phyloP scores from a whole-genome alignment of 192 early-diverging fungal species.

The Coemansia sp. region DNA sequence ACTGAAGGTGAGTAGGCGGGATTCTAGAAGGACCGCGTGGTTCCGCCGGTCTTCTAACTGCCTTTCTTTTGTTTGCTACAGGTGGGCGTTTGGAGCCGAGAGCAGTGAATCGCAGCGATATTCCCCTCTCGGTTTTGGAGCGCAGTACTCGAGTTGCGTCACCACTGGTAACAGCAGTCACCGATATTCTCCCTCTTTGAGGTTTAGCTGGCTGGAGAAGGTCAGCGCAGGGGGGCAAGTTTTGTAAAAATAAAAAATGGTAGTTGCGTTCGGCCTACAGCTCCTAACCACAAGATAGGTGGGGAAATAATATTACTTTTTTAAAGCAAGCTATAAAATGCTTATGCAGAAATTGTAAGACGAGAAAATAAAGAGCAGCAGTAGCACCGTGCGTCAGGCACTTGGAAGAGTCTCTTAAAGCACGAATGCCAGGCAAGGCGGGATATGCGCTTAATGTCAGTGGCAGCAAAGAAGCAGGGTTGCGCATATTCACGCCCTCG shows the following conservation, averaged over 20 bases:
- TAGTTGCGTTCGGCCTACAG: not conserved
- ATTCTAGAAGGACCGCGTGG: not conserved
- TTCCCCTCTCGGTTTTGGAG: not conserved
- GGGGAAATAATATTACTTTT: not conserved
- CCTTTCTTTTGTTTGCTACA: not conserved
- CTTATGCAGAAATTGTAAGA: not conserved
- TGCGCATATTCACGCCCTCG: not conserved
- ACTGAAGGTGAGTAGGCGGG: not conserved
- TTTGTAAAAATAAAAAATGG: too few relatives aligned
- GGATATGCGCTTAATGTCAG: not conserved
- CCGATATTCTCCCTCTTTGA: not conserved
- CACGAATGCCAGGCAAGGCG: not conserved
- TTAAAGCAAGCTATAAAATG: constrained; percentile 7
- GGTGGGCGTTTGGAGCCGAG: not conserved
- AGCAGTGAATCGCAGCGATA: not conserved
- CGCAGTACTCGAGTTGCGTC: not conserved
- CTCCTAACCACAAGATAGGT: not conserved
- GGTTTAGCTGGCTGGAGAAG: not conserved
- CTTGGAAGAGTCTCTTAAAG: too few relatives aligned
- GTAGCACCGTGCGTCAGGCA: not conserved
- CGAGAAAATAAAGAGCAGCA: constrained; percentile 3
- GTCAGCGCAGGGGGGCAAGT: not conserved
- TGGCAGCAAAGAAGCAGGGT: not conserved
- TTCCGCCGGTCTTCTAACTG: not conserved
- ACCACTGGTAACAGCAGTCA: constrained; percentile 5